Conservation (phyloP, 192 early-diverging fungal species). For the Glomus cerebriforme region DNA sequence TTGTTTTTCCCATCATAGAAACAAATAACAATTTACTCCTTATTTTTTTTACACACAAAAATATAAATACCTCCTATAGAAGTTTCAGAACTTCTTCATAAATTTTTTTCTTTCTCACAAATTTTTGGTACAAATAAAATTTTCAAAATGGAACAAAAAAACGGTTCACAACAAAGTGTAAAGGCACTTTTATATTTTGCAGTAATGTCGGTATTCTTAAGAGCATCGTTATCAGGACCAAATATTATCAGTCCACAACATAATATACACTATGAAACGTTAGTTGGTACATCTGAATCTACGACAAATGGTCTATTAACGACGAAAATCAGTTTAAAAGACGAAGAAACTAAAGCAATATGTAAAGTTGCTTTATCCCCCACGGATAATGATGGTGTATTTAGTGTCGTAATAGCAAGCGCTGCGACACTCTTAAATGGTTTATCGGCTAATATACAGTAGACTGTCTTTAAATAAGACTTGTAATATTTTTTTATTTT, state of each 20-base stretch:
- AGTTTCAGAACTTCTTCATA: background rate
- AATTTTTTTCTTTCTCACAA: background rate
- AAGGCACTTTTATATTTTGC: slow-evolving; percentile 4
- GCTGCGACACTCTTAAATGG: background rate
- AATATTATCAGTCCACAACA: background rate
- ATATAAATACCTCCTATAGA: too few species aligned
- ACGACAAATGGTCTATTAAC: background rate
- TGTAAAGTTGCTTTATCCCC: background rate
- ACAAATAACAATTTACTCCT: too few species aligned
- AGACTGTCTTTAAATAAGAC: too few species aligned
- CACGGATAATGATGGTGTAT: background rate
- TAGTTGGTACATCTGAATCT: background rate
- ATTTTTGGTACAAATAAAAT: background rate
- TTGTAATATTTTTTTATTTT: too few species aligned
- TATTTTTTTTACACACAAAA: too few species aligned
- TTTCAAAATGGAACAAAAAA: background rate
- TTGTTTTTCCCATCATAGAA: too few species aligned
- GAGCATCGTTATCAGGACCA: slow-evolving; percentile 11
- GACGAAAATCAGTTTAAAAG: background rate
- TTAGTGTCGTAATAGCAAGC: background rate
- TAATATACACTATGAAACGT: background rate
- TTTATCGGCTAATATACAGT: too few species aligned
- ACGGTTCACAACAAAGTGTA: background rate
- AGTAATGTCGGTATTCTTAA: slow-evolving; percentile 2
- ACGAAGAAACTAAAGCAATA: background rate